These are phyloP conservation scores for Rhinocladiella similis DNA, from an alignment of 2,329 filamentous ascomycete species.

Conservation along the genomic window DNA sequence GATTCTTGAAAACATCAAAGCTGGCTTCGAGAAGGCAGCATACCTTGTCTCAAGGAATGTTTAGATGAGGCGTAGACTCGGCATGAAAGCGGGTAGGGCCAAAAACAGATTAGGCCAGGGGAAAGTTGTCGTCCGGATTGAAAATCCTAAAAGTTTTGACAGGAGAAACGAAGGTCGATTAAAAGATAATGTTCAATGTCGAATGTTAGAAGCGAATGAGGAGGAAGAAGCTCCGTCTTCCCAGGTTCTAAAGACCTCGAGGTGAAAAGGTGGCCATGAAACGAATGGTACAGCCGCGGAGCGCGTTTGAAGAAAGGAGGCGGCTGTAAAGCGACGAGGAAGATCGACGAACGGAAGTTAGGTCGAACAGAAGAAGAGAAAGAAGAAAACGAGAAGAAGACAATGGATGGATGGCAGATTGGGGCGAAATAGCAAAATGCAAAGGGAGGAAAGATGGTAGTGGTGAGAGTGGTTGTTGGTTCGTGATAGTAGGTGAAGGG, in stretches of 20 bases:
- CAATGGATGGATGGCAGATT: background rate
- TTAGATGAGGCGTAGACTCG: background rate
- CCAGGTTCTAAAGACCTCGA: conserved; percentile 1
- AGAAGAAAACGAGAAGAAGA: conserved; percentile 1
- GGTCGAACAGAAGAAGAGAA: conserved; percentile 11
- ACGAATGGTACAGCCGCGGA: conserved; percentile 23
- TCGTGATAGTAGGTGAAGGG: conserved; percentile 10
- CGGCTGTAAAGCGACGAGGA: conserved; percentile 6
- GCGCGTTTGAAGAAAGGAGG: conserved; percentile 11
- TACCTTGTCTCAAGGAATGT: background rate
- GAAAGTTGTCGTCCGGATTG: background rate
- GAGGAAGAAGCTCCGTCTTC: conserved; percentile 11
- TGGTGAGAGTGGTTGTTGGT: conserved; percentile 1
- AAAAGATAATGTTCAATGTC: conserved; percentile 2
- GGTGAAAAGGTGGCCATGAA: conserved; percentile 10
- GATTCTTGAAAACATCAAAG: too few relatives aligned
- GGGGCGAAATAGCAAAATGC: conserved; percentile 7
- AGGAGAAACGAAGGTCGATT: conserved; percentile 16
- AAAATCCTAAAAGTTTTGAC: background rate
- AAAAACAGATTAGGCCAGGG: conserved; percentile 4
- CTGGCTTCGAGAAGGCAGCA: background rate
- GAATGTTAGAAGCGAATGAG: conserved; percentile 6
- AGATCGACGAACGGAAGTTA: conserved; percentile 1
- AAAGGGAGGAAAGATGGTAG: conserved; percentile 10
- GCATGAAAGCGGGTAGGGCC: background rate